Base-by-base conservation (phyloP, 129 eudicot genomes). In the Lactuca sativa region DNA sequence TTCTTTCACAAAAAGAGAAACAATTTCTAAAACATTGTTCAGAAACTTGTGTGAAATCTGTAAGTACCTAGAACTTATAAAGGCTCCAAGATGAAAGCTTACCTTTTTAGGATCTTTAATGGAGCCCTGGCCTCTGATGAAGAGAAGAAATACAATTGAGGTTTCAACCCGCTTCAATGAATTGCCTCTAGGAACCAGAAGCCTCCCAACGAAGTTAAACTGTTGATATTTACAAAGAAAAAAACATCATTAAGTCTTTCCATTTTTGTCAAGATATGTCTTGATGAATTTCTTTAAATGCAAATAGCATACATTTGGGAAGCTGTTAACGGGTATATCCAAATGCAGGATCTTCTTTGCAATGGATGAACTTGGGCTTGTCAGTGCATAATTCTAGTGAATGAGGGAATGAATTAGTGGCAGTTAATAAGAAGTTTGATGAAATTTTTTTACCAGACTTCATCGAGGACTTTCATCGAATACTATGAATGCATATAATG, bases 111-210 rank as follows among this genome's bases (percentile, higher is more conserved):
- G 78, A 59, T 91, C 97, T 75, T 91, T 91, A 17, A 91, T 88
- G 60, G 97, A 91, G 51, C 97, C 97, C 62, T 80, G 85, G 3
- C 97, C 97, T 75, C 97, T 88, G 14, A 91, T 91, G 66, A 79
- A 91, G 60, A 91, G 92, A 51, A 96, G 90, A 7, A 96, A 91
- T 58, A 92, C 97, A 16, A 96, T 91, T 13, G 96, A 77, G 56
- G 90, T 92, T 88, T 91, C 97, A 21, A 91, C 96, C 14, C 97
- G 84, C 87, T 91, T 91, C 70, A 91, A 64, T 13, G 97, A 91
- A 70, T 91, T 91, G 58, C 97, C 96, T 63, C 97, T 81, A 59
- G 97, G 97, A 74, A 96, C 97, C 53, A 91, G 66, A 72, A 88
- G 87, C 73, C 95, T 76, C 43, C 96, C 95, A 54, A 92, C 96